Evolutionary conservation across 768 basidiomycete genomes (phyloP), one percentile per base, ranked within the genome.

Genomic region (Termitomyces sp.): DNA sequence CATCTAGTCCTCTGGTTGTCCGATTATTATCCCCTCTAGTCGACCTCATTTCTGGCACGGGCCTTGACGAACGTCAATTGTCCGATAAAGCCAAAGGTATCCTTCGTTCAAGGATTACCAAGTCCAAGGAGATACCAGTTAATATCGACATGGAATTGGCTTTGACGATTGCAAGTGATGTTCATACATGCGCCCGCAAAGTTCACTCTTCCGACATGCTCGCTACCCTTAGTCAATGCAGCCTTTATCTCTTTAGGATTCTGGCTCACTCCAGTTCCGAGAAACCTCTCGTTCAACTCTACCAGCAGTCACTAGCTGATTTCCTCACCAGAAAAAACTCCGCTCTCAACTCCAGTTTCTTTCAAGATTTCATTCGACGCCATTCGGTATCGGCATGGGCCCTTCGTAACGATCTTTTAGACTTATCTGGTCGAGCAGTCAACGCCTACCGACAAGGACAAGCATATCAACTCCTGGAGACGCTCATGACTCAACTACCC

Each of bases 61-160:
- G 86, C 46, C 69, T 81, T 27, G 91, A 95, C 71, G 95, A 98
- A 71, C 83, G 81, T 45, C 95, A 97, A 65, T 77, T 98, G n/a
- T 81, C 88, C 12, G 89, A 92, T 69, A 98, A 98, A 73, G 88
- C 93, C 1, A 81, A 82, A 58, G 88, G 90, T 26, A 83, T 98
- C 60, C 77, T 98, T 43, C 83, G 84, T 40, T 81, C 80, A 26
- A 83, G 92, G 39, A 78, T 95, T 57, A 82, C 79, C 56, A 93
- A 93, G 68, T 74, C 83, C 44, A 93, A 89, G 67, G 91, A 89
- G 12, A 56, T 82, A 10, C 87, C 88, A 3, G 69, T 72, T 3
- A 73, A 75, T 30, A 71, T 79, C 13, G 77, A 83, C 46, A 61
- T 66, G n/a, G 78, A 81, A 33, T 72, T 76, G 47, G 69, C 76